Base-by-base conservation (phyloP, 1,284 basidiomycete genomes). In the Microbotryomycetes sp. region DNA sequence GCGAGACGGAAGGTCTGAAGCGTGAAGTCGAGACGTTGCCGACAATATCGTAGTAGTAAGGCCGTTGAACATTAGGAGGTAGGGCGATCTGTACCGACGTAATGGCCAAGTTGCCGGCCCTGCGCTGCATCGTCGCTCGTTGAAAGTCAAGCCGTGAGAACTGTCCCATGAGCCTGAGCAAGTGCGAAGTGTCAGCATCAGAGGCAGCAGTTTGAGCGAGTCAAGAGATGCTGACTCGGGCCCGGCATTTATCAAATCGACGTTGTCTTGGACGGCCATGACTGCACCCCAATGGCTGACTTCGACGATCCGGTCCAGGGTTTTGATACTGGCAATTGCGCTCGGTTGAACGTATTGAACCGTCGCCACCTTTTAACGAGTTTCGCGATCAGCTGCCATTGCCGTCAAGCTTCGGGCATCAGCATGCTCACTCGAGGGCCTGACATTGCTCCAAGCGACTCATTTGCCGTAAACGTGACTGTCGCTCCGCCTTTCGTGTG, bases 241-340 rank as follows among this genome's bases (percentile, higher is more conserved):
- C 0, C 94, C 94, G 60, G 85, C 86, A 74, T 98, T 98, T 73
- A 83, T 82, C 23, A 98, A 78, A 62, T 82, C 75, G 63, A 97
- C 83, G 52, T 88, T 83, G 76, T 99, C 93, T 75, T 97, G 83
- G 51, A 94, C 86, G 72, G 96, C 94, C 47, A 98, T 76, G 75
- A 94, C 97, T 54, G 85, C 84, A 47, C 93, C 92, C 96, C 94
- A 98, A 75, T 98, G 94, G 65, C 89, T 92, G 69, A 98, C 85
- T 77, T 98, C 92, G 2, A 88, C 91, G 0, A 81, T 74, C 50
- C 96, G 85, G 59, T 84, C 81, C 51, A 94, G 81, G 28, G 80
- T 83, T 23, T 81, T 81, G 57, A 96, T 79, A 64, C 89, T 85
- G 15, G 92, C 75, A 47, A 96, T 82, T 0, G 94, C 90, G 57